Conservation (phyloP, 2,329 filamentous ascomycete genomes). For the Ceratocystiopsis sp. region DNA sequence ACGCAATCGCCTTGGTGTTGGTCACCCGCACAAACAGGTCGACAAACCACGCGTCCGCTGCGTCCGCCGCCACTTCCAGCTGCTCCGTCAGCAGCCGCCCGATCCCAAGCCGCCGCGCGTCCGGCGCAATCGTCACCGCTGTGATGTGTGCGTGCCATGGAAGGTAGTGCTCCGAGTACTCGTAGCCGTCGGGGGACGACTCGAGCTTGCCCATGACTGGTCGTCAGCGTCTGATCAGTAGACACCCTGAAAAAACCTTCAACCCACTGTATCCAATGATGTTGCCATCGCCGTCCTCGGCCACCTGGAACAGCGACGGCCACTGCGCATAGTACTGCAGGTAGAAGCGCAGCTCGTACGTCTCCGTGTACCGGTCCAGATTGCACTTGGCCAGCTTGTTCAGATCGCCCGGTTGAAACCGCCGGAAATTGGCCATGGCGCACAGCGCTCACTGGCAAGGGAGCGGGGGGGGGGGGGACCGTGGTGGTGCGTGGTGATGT, state of each 20-base stretch:
- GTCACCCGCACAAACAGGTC: conserved; percentile 85
- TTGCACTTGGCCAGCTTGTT: conserved; percentile 89
- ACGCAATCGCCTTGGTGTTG: conserved; percentile 69
- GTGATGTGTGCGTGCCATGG: conserved; percentile 99
- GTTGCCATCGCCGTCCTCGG: conserved; percentile 70
- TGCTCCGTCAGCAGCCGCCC: conserved; percentile 68
- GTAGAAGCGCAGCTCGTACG: conserved; percentile 91
- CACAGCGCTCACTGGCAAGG: no score
- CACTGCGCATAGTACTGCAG: conserved; percentile 90
- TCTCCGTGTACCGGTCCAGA: conserved; percentile 92
- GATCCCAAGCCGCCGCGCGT: conserved; percentile 70
- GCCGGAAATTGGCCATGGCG: conserved; percentile 65
- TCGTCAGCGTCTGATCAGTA: conserved; percentile 10
- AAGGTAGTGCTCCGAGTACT: conserved; percentile 74
- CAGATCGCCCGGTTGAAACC: conserved; percentile 70
- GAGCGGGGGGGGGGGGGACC: no score
- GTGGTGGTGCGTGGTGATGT: no score
- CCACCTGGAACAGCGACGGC: conserved; percentile 86
- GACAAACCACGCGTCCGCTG: conserved; percentile 80
- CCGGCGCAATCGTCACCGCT: conserved; percentile 78
- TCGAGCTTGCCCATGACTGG: conserved; percentile 94
- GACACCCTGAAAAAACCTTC: no score
- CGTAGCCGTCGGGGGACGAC: conserved; percentile 59
- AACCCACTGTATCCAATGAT: conserved; percentile 83
- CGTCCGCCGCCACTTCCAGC: conserved; percentile 68